A percentile compares a stretch with the other conserved stretches of the same genome.
Evolutionary conservation across 371 early-diverging fungal species (phyloP).

Genomic region (Mucor irregularis): DNA sequence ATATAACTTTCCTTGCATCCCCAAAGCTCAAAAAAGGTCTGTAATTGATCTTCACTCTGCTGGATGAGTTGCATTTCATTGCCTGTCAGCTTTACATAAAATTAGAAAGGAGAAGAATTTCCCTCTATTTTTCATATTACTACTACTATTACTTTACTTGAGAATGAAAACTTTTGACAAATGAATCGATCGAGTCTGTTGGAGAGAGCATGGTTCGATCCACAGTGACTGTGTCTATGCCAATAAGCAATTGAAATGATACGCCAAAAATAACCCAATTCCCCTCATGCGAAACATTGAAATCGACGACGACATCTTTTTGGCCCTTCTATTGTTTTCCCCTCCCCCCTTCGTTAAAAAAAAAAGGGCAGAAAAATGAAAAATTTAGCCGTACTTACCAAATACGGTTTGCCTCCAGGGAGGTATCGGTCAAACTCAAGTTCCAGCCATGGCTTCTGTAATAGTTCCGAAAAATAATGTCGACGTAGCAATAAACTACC

Average conservation of each 20-base stretch:
- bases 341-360: neutral
- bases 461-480: constrained; percentile 27
- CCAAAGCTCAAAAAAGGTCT: constrained; percentile 57
- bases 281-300: constrained; percentile 68
- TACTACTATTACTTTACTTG: too few species aligned
- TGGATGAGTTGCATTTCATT: constrained; percentile 31
- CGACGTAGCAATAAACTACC: constrained; percentile 36
- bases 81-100: constrained; percentile 28
- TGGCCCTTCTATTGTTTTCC: neutral
- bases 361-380: neutral
- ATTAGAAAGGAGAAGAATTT: neutral
- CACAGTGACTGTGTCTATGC: constrained; percentile 54
- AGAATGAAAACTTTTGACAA: constrained; percentile 33
- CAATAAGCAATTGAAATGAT: constrained; percentile 28
- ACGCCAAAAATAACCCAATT: constrained; percentile 60
- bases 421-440: constrained; percentile 23
- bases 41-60: constrained; percentile 18
- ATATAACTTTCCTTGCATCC: constrained; percentile 65
- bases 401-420: constrained; percentile 24
- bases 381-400: constrained; percentile 12
- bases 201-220: constrained; percentile 30
- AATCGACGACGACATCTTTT: constrained; percentile 27
- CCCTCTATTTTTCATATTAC: neutral
- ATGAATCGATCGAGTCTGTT: constrained; percentile 28
- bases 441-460: constrained; percentile 22